Conservation (phyloP, 1,284 basidiomycete genomes). For the Rhodofomes roseus region DNA sequence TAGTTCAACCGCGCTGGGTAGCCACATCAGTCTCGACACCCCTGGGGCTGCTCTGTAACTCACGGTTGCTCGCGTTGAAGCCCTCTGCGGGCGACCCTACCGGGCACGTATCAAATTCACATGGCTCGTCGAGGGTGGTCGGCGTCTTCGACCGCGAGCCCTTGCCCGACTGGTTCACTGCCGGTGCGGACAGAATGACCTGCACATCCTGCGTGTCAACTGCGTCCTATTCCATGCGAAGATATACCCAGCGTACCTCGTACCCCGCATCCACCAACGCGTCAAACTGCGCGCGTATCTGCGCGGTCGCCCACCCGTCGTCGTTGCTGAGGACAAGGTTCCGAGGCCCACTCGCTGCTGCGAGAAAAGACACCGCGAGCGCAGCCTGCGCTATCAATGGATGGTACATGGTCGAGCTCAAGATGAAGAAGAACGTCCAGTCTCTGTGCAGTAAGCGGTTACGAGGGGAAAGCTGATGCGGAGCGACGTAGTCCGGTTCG, state of each 20-base stretch:
- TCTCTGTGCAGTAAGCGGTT: neutral
- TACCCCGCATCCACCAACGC: slow-evolving; percentile 32
- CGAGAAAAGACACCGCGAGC: neutral
- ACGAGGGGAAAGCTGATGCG: neutral
- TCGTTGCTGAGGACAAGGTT: slow-evolving; percentile 30
- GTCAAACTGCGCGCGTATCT: slow-evolving; percentile 37
- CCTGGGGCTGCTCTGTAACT: slow-evolving; percentile 18
- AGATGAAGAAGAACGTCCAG: neutral
- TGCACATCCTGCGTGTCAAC: slow-evolving; percentile 11
- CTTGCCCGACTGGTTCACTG: slow-evolving; percentile 40
- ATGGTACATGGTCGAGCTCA: neutral
- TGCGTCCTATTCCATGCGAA: neutral
- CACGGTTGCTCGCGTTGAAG: slow-evolving; percentile 38
- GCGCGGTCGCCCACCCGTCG: slow-evolving; percentile 41
- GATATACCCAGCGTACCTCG: slow-evolving; percentile 23
- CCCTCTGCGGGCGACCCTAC: slow-evolving; percentile 41
- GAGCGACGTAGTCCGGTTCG: neutral
- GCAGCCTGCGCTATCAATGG: neutral
- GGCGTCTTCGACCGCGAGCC: slow-evolving; percentile 31
- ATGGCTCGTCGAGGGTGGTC: slow-evolving; percentile 27
- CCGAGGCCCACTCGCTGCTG: neutral
- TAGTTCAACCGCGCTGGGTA: slow-evolving; percentile 20
- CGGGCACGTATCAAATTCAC: slow-evolving; percentile 39
- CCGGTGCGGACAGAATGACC: slow-evolving; percentile 41
- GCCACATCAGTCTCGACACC: neutral